A percentile compares a stretch with the other conserved stretches of the same genome.
Conservation (phyloP, 2,329 filamentous ascomycete species). For the Plenodomus biglobosus region DNA sequence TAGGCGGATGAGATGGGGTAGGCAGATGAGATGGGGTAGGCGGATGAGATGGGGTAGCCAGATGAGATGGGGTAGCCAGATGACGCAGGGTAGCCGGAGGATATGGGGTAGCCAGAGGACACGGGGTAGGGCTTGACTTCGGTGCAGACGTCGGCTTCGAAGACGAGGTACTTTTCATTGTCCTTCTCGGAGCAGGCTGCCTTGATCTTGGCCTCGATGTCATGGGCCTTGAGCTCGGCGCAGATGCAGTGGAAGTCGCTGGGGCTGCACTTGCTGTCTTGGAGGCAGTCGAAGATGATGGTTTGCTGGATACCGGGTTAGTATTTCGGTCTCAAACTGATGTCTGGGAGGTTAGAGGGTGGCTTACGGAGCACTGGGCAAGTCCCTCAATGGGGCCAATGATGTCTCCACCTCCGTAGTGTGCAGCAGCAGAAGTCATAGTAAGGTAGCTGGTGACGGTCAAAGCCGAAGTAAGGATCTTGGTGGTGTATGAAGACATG, state of each 20-base stretch:
- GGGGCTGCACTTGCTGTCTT: conserved; percentile 19
- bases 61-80: neutral
- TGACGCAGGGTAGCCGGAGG: neutral
- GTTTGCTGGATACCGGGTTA: conserved; percentile 11
- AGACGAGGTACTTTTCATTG: neutral
- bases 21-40: no score
- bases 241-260: conserved; percentile 26
- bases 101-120: neutral
- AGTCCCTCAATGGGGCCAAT: conserved; percentile 17
- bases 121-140: neutral
- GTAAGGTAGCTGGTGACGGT: conserved; percentile 15
- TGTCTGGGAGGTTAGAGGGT: neutral
- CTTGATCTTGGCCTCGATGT: conserved; percentile 1
- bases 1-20: neutral
- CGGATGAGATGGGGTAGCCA: neutral
- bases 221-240: conserved; percentile 13
- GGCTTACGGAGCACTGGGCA: conserved; percentile 15
- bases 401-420: neutral
- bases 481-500: conserved; percentile 14
- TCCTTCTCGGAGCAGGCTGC: neutral
- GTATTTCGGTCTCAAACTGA: no score
- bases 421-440: conserved; percentile 5
- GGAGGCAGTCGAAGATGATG: conserved; percentile 21
- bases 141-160: conserved; percentile 2
- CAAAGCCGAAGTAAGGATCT: conserved; percentile 11